Percentiles rank a stretch among this genome's conserved stretches.
phyloP scores from a whole-genome alignment of 345 rosid genomes.

The Citrus glauca region DNA sequence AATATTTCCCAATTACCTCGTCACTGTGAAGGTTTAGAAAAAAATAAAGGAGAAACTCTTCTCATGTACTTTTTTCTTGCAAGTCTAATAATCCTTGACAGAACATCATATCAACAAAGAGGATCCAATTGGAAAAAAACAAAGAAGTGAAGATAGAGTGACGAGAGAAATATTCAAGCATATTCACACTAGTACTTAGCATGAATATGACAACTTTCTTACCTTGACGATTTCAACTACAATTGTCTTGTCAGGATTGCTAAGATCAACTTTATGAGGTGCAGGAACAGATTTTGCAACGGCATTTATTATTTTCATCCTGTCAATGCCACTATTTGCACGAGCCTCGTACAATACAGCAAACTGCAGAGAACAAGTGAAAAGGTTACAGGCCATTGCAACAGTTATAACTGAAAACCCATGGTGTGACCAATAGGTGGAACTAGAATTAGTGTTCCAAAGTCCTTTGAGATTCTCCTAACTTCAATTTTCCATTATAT shows the following conservation, averaged over 20 bases:
- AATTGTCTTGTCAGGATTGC: constrained; percentile 78
- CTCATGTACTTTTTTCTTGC: background rate
- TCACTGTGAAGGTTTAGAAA: background rate
- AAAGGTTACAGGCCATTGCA: background rate
- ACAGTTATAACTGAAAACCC: background rate
- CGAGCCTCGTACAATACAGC: constrained; percentile 88
- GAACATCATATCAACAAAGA: background rate
- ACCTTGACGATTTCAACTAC: constrained; percentile 92
- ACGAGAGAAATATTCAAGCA: too few species aligned
- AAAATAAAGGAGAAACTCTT: background rate
- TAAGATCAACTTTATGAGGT: constrained; percentile 93
- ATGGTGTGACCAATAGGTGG: background rate
- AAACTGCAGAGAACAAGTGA: constrained; percentile 50
- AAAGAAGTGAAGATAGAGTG: too few species aligned
- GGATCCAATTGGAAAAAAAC: too few species aligned
- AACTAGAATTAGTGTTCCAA: background rate
- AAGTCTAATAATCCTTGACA: background rate
- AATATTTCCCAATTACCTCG: background rate
- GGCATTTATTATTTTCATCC: constrained; percentile 82
- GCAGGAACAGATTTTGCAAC: constrained; percentile 86
- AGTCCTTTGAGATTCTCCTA: background rate
- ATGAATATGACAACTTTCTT: background rate
- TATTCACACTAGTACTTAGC: too few species aligned
- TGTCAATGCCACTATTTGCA: constrained; percentile 88
- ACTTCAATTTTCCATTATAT: too few species aligned